Base-by-base conservation (phyloP, 495 filamentous ascomycete genomes). In the Penicillium canescens region DNA sequence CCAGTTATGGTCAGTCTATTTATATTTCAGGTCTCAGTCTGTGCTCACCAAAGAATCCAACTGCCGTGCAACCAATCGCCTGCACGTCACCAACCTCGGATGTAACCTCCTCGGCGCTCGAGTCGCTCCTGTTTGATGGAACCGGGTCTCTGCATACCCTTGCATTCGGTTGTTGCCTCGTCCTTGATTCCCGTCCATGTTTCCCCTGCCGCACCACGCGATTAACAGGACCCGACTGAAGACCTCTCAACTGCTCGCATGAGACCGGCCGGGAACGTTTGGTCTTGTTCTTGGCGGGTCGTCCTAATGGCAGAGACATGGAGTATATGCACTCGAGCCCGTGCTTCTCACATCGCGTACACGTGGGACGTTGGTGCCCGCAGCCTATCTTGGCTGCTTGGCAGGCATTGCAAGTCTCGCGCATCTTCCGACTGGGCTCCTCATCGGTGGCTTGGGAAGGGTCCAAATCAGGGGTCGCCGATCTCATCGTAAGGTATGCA, bases 361-460 rank as follows among this genome's bases (percentile, higher is more conserved):
- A 80, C 2, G 68, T 67, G 11, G 72, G 74, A 33, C 71, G 75
- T 49, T 79, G 73, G 49, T 76, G 75, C 34, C 73, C 74, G 60
- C 77, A 80, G n/a, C 75, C 68, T 18, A 80, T 72, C 46, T 80
- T 80, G 11, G 71, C 73, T 42, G 78, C 68, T 41, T 78, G 74
- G 34, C 76, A 80, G 14, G 74, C 68, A 51, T 80, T 78, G 59
- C 77, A 80, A 0, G 76, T 78, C 1, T 69, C 70, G 44, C 76
- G 74, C 35, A 77, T 66, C 46, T 76, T 78, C 55, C 54, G 36
- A 42, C 47, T 21, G 51, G 42, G 34, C 45, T 62, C 3, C 23
- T 28, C 13, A 60, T 31, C 28, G 6, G 7, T 10, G 28, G 8
- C 28, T 43, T 51, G 18, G 31, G 49, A 36, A 43, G 49, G 31